These are phyloP conservation scores for Cyphellophora europaea DNA, from an alignment of 2,329 filamentous ascomycete species.

Conservation along the genomic window DNA sequence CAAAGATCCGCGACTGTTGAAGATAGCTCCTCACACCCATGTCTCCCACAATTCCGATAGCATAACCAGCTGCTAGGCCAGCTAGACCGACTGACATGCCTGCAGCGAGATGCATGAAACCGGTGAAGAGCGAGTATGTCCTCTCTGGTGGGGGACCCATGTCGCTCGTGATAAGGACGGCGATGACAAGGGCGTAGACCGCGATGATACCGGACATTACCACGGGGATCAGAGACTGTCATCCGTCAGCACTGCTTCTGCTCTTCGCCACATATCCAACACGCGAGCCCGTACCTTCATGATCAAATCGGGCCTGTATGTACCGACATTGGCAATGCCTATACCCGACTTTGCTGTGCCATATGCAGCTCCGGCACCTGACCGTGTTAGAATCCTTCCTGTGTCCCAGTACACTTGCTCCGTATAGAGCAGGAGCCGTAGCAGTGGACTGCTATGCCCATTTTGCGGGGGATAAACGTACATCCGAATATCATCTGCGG, in stretches of 20 bases:
- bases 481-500: slow-evolving; percentile 43
- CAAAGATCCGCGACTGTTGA: slow-evolving; percentile 90
- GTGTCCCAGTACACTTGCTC: no score
- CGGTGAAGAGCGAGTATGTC: slow-evolving; percentile 76
- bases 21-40: slow-evolving; percentile 88
- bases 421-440: no score
- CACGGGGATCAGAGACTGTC: slow-evolving; percentile 40
- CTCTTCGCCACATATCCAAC: neutral
- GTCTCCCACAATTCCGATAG: slow-evolving; percentile 92
- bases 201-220: slow-evolving; percentile 99
- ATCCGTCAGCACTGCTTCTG: neutral
- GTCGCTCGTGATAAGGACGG: slow-evolving; percentile 89
- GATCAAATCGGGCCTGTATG: slow-evolving; percentile 57
- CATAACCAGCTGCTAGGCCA: slow-evolving; percentile 88
- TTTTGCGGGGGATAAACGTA: slow-evolving; percentile 29
- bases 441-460: no score
- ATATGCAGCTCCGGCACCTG: slow-evolving; percentile 57
- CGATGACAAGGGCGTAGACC: slow-evolving; percentile 93
- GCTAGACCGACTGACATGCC: slow-evolving; percentile 87
- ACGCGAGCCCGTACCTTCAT: slow-evolving; percentile 62
- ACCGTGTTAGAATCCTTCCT: no score
- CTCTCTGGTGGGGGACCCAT: slow-evolving; percentile 60
- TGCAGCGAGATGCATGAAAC: slow-evolving; percentile 87
- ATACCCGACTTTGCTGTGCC: slow-evolving; percentile 61
- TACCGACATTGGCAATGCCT: slow-evolving; percentile 57